Evolutionary conservation across 2,329 filamentous ascomycete genomes (phyloP), one percentile per base, ranked within the genome.

Genomic region (Pseudocercospora musae): DNA sequence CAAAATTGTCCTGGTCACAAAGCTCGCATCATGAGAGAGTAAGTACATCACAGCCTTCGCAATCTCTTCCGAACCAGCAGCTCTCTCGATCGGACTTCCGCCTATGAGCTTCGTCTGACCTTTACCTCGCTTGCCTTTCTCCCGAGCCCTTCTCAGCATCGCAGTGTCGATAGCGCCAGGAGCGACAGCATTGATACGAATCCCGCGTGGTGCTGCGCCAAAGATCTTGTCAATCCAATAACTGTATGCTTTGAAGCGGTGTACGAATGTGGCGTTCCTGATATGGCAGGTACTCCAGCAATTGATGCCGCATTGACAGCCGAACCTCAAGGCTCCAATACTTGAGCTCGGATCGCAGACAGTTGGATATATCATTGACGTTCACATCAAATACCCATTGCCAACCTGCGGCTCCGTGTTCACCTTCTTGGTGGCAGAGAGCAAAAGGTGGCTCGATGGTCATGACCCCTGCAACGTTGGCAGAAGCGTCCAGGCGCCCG

Each of bases 351-450:
- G 52, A 37, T 31, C 29, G n/a, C 15, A 55, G 13, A 31, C 29
- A 42, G 9, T 33, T 33, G n/a, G 33, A 21, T 2, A 55, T 25
- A 8, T 18, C 52, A 13, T 37, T 55, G 21, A 55, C 29, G 13
- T 55, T 55, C 3, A 55, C 20, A 31, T 42, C 27, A 33, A 55
- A 21, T 8, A 40, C 31, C 27, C 52, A 37, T 13, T 55, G 29
- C 52, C 52, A 55, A 1, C 31, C 31, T 3, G 4, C 25, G 13
- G 21, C 15, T 4, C 20, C 53, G 10, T 72, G 69, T 7, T 55
- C 52, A 7, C 31, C 18, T 21, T 40, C 52, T 21, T 55, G 18
- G 7, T 42, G 33, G 52, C 40, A 37, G 7, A 37, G 52, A 55
- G 29, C 27, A 23, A 10, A 23, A n/a, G 10, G 18, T 15, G 33